Evolutionary conservation across 805 yeast species (phyloP), one percentile per base, ranked within the genome.

Genomic region (Pichia eremophila): DNA sequence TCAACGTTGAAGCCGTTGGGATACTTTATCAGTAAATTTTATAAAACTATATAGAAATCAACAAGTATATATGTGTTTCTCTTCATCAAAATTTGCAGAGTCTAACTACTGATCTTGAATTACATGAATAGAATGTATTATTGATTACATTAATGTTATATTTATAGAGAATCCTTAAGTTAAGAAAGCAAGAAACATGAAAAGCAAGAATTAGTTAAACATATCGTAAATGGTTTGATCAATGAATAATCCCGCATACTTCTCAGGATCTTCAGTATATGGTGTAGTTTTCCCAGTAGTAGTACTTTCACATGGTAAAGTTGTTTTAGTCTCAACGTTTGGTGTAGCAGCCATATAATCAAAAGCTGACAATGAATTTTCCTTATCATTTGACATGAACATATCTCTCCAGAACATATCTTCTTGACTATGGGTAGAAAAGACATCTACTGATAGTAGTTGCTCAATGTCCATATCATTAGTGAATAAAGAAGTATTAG

Each of bases 221-320:
- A 53, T 49, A 15, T 52, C 51, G 18, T 41, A 52, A 18, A 53
- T 53, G 5, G 53, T 48, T 19, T 39, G 46, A 35, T 54, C 54
- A 19, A 54, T 53, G 42, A 54, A 47, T 9, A 40, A 41, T 29
- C 45, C 43, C 8, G 52, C 31, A 19, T 22, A n/a, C 5, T 48
- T 28, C 11, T 9, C 40, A 14, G 36, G 43, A 2, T 40, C 42
- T 10, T 31, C 35, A 18, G 10, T 38, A 22, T 9, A 15, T 27
- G 25, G 32, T 6, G 15, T 17, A 6, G 11, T 19, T 25, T 8
- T n/a, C 0, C 17, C 32, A 11, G 10, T 15, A 6, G 12, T 4
- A 34, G 32, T 7, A 29, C n/a, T 22, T 37, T 39, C 18, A 25
- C 7, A 39, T 25, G 25, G 25, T 22, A 22, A 22, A 1, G 5